Base-by-base conservation (phyloP, 1,284 basidiomycete species). In the Porogramme epimiltina region DNA sequence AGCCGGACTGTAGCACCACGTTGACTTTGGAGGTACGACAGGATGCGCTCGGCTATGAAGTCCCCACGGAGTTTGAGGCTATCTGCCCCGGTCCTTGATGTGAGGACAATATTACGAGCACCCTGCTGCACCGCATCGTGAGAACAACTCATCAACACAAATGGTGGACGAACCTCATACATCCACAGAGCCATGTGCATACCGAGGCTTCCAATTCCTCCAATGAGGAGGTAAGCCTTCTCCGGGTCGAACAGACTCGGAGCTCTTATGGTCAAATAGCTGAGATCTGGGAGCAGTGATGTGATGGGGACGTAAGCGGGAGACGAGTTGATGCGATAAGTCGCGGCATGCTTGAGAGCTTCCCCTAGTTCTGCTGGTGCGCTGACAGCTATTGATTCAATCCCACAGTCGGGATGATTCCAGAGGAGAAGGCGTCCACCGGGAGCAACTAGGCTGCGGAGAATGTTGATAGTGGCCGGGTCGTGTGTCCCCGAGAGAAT, bases 121-220 rank as follows among this genome's bases (percentile, higher is more conserved):
- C 75, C 75, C 19, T 67, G 59, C 74, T 77, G 34, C 13, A 37
- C n/a, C n/a, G n/a, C n/a, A n/a, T n/a, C n/a, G n/a, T n/a, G n/a
- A n/a, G n/a, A n/a, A n/a, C n/a, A 37, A 37, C 9, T 18, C n/a
- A 6, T 16, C 9, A 37, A 16, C n/a, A n/a, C 13, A 37, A 37
- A 37, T 10, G 8, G 13, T 10, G 34, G 4, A 23, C 54, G 44
- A 46, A 73, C 74, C 63, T 71, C 53, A 52, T 73, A 73, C 71
- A 76, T 72, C 65, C 66, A 75, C 16, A 70, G 39, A 3, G 74
- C 70, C n/a, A 72, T 57, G 13, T 66, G 63, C 10, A 67, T 42
- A 1, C 74, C 74, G 5, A 63, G 45, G 36, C 49, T 55, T 8
- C 57, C 54, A 6, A 62, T 47, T 1, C 62, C 62, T 2, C 62